Conservation (phyloP, 257 asterid genomes). For the Lantana camara region DNA sequence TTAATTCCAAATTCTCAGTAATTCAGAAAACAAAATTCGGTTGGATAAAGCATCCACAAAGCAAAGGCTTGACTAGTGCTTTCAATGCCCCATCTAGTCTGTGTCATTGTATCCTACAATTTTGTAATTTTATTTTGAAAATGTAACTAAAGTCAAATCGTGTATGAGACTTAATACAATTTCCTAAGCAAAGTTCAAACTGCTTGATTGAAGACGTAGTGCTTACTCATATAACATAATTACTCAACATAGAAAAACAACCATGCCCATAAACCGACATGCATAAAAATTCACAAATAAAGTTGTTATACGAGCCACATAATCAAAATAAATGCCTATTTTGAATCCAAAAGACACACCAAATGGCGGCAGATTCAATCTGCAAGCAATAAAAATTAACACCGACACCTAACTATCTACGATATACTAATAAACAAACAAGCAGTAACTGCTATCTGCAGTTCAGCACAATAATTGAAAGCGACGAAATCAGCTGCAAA, state of each 20-base stretch:
- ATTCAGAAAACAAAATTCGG: background rate
- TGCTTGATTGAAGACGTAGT: slow-evolving; percentile 17
- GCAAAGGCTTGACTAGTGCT: slow-evolving; percentile 4
- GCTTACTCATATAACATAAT: slow-evolving; percentile 23
- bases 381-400: slow-evolving; percentile 25
- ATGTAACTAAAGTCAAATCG: slow-evolving; percentile 19
- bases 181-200: slow-evolving; percentile 14
- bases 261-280: background rate
- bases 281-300: background rate
- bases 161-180: slow-evolving; percentile 17
- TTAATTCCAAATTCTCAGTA: background rate
- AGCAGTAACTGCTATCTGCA: slow-evolving; percentile 7
- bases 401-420: slow-evolving; percentile 26
- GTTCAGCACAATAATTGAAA: slow-evolving; percentile 24
- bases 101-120: background rate
- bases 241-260: slow-evolving; percentile 31
- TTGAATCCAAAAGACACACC: slow-evolving; percentile 20
- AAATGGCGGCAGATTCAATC: slow-evolving; percentile 16
- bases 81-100: slow-evolving; percentile 10
- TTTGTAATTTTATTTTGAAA: background rate
- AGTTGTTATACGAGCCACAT: slow-evolving; percentile 1
- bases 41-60: slow-evolving; percentile 3
- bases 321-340: slow-evolving; percentile 13
- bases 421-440: slow-evolving; percentile 15
- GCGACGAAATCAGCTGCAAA: slow-evolving; percentile 3